Percentiles rank a stretch among this genome's conserved stretches.
Evolutionary conservation across 2,329 filamentous ascomycete genomes (phyloP).

Genomic region (Claviceps pusilla): DNA sequence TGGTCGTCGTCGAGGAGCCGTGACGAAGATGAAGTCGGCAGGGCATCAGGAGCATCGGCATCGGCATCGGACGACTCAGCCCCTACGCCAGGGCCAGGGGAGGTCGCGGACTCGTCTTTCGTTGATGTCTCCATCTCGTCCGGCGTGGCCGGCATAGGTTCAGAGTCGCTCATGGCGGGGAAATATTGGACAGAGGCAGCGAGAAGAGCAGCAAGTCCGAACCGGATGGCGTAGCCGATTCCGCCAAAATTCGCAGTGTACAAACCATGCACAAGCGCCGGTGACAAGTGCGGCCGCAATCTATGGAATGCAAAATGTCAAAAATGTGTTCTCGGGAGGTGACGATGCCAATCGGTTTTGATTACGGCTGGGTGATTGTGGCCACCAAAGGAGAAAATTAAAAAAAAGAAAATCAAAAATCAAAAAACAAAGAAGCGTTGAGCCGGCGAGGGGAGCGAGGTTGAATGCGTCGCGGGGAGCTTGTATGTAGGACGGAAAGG

Average conservation of each 20-base stretch:
- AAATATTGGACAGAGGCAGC: not conserved
- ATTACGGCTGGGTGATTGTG: not conserved
- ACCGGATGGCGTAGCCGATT: constrained; percentile 5
- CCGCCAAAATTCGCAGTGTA: not conserved
- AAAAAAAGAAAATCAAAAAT: too few species aligned
- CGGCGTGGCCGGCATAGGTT: constrained; percentile 29
- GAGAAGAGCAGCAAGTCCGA: not conserved
- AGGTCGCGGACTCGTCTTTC: constrained; percentile 22
- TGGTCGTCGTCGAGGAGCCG: constrained; percentile 21
- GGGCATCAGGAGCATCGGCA: constrained; percentile 15
- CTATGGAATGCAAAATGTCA: not conserved
- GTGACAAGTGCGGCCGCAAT: not conserved
- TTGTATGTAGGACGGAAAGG: not conserved
- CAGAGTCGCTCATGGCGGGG: constrained; percentile 15
- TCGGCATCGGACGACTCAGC: constrained; percentile 7
- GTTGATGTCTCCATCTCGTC: constrained; percentile 24
- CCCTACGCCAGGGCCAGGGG: constrained; percentile 25
- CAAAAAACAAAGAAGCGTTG: too few species aligned
- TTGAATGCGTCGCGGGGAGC: not conserved
- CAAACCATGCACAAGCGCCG: constrained; percentile 4
- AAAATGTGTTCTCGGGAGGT: not conserved
- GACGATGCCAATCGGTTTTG: not conserved
- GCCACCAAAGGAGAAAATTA: too few species aligned
- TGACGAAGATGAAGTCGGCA: constrained; percentile 33
- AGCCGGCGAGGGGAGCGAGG: not conserved